Evolutionary conservation across 164 flowering plant genomes (phyloP).

Genomic region (Amborella trichopoda): DNA sequence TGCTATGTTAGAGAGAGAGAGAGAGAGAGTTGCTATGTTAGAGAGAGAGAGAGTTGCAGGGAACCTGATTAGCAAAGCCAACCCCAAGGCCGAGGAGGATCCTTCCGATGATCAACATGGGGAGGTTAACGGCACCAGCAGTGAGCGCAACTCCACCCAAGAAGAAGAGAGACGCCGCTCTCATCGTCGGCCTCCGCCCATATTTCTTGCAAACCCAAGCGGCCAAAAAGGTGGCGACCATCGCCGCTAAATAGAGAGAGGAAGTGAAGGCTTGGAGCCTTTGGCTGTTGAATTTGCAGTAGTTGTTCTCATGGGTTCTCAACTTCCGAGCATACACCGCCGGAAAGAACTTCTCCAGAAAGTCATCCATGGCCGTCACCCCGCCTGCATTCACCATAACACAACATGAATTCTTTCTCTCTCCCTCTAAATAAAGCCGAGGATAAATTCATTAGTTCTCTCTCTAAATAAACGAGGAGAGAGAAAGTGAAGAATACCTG

Average conservation of each 20-base stretch:
- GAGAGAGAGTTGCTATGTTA: too few species aligned
- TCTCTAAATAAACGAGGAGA: too few species aligned
- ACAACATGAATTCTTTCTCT: too few species aligned
- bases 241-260: conserved; percentile 56
- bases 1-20: too few species aligned
- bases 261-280: conserved; percentile 64
- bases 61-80: conserved; percentile 72
- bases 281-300: conserved; percentile 55
- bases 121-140: conserved; percentile 10
- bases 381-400: too few species aligned
- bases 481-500: too few species aligned
- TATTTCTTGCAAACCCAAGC: conserved; percentile 23
- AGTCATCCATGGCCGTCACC: conserved; percentile 80
- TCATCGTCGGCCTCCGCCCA: conserved; percentile 48
- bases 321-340: conserved; percentile 27
- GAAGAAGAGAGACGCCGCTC: conserved; percentile 36
- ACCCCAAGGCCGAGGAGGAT: conserved; percentile 53
- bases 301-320: conserved; percentile 32
- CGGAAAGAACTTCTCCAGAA: conserved; percentile 51
- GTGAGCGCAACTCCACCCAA: conserved; percentile 27
- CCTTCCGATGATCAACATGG: conserved; percentile 44
- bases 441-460: too few species aligned
- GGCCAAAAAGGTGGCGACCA: conserved; percentile 42
- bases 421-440: too few species aligned
- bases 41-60: too few species aligned